phyloP scores from a whole-genome alignment of 331 rosid species.

The Quercus lobata region DNA sequence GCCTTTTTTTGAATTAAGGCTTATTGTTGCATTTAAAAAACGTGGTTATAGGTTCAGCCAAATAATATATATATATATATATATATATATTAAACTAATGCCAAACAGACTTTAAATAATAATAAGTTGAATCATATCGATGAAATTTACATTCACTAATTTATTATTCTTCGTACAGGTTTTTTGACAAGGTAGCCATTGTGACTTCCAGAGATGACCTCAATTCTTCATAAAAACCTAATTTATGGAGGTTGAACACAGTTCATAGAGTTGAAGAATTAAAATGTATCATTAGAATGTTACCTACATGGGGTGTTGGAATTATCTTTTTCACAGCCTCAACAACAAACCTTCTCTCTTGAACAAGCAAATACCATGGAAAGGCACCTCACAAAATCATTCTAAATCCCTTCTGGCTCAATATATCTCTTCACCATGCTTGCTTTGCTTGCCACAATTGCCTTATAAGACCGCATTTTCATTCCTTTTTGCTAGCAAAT shows the following conservation, averaged over 20 bases:
- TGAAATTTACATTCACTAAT: too few relatives aligned
- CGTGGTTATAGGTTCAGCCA: too few relatives aligned
- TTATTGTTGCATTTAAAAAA: too few relatives aligned
- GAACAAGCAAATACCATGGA: conserved; percentile 47
- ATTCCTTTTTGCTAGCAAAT: conserved; percentile 21
- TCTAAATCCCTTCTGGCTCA: conserved; percentile 47
- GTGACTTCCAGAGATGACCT: conserved; percentile 24
- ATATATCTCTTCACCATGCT: conserved; percentile 31
- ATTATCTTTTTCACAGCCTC: conserved; percentile 46
- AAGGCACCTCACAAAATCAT: conserved; percentile 32
- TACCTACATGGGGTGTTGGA: conserved; percentile 52
- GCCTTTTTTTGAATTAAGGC: too few relatives aligned
- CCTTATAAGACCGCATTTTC: conserved; percentile 37
- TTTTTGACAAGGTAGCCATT: conserved; percentile 48
- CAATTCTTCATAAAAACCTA: conserved; percentile 16
- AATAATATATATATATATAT: too few relatives aligned
- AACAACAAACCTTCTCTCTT: conserved; percentile 43
- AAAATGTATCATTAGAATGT: conserved; percentile 45
- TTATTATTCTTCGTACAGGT: conserved; percentile 18
- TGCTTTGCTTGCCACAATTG: conserved; percentile 40
- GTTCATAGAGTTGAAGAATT: conserved; percentile 51
- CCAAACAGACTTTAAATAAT: too few relatives aligned
- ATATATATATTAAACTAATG: too few relatives aligned
- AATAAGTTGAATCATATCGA: too few relatives aligned
- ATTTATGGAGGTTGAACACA: conserved; percentile 39